phyloP scores from a whole-genome alignment of 2,329 filamentous ascomycete genomes.

The Tolypocladium tropicale region DNA sequence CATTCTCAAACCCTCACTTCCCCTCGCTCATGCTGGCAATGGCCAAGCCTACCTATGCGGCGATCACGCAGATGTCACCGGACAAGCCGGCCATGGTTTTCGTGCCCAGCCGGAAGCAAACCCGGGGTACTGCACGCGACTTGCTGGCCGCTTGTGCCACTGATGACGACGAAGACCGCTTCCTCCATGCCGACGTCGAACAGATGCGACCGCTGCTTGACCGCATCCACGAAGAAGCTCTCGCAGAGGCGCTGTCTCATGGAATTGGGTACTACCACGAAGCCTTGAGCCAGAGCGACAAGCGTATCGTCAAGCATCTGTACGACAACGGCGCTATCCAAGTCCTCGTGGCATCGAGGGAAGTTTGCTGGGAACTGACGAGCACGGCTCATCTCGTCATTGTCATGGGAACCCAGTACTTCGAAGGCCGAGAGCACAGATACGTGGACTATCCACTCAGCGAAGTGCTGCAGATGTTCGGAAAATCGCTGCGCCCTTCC shows the following conservation, averaged over 20 bases:
- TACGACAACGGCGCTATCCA: slow-evolving; percentile 86
- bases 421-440: slow-evolving; percentile 89
- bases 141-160: slow-evolving; percentile 77
- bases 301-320: slow-evolving; percentile 85
- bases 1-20: slow-evolving; percentile 92
- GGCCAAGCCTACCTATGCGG: slow-evolving; percentile 86
- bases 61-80: slow-evolving; percentile 77
- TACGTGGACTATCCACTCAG: slow-evolving; percentile 94
- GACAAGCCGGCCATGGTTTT: slow-evolving; percentile 89
- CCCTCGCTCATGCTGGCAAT: slow-evolving; percentile 97
- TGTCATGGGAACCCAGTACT: slow-evolving; percentile 97
- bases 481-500: slow-evolving; percentile 72
- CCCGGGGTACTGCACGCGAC: slow-evolving; percentile 76
- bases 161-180: slow-evolving; percentile 87
- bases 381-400: slow-evolving; percentile 82
- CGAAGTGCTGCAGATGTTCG: slow-evolving; percentile 96
- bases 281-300: slow-evolving; percentile 78
- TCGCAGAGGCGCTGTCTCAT: slow-evolving; percentile 83
- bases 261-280: slow-evolving; percentile 98
- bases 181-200: slow-evolving; percentile 74
- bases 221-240: slow-evolving; percentile 72
- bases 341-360: slow-evolving; percentile 63
- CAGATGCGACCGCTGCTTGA: slow-evolving; percentile 76
- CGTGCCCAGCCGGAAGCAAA: slow-evolving; percentile 88
- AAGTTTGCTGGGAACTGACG: slow-evolving; percentile 94